These are phyloP conservation scores for Blastocystis sp. DNA, from an alignment of 352 stramenopile genomes.

Conservation along the genomic window DNA sequence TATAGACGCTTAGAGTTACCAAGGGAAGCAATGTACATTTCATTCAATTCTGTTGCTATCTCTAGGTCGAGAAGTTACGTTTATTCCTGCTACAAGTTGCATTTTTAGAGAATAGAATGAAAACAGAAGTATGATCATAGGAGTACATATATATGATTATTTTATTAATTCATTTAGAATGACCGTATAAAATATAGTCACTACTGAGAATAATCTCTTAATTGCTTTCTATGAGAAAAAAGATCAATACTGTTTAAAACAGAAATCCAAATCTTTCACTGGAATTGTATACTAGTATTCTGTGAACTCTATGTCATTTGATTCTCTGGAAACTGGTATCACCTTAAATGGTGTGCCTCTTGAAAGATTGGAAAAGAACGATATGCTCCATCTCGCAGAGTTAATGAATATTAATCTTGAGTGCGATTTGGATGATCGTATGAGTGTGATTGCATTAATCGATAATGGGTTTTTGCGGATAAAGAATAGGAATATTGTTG, in stretches of 20 bases:
- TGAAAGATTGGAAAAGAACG: not conserved
- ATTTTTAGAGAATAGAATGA: conserved; percentile 96
- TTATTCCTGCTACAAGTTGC: conserved; percentile 96
- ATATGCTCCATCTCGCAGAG: conserved; percentile 54
- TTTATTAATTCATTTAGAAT: not conserved
- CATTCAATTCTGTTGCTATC: not conserved
- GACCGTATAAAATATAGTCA: not conserved
- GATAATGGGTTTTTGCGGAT: not conserved
- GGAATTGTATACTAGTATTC: not conserved
- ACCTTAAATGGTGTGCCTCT: conserved; percentile 49
- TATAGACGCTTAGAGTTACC: no score
- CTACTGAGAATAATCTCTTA: not conserved
- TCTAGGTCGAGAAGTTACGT: conserved; percentile 83
- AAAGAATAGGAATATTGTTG: conserved; percentile 21
- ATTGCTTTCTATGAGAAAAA: not conserved
- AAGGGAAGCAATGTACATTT: not conserved
- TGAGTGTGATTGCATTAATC: conserved; percentile 50
- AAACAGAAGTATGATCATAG: conserved; percentile 61
- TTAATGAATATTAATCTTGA: conserved; percentile 5
- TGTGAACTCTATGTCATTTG: not conserved
- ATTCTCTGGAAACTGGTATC: conserved; percentile 15
- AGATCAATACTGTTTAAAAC: not conserved
- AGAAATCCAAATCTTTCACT: not conserved
- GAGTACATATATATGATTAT: not conserved
- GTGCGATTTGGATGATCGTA: not conserved